Base-by-base conservation (phyloP, 169 alveolate species). In the Plasmodium ovale region DNA sequence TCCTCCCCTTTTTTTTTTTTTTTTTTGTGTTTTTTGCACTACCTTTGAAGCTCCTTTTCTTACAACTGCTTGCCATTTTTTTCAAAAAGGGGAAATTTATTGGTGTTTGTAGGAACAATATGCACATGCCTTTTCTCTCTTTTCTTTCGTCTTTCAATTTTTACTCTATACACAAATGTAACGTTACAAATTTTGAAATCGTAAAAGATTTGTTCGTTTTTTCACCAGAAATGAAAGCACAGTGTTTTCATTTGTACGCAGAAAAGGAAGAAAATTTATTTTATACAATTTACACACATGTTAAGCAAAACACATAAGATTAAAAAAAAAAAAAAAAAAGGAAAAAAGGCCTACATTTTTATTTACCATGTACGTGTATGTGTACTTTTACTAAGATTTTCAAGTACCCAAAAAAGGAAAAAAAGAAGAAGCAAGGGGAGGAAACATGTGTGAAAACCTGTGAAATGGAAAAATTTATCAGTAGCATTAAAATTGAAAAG, bases 371-470 rank as follows among this genome's bases (percentile, higher is more conserved):
- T n/a, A n/a, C n/a, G n/a, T 39, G 51, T 39, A 9, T 39, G 51
- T 39, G 51, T 39, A 39, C 51, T 39, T 39, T 39, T 10, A 51
- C n/a, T 51, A 51, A 14, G n/a, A 51, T 14, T 6, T 51, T 51
- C n/a, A 51, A 51, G 60, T 51, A 51, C 60, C 6, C 16, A 68
- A n/a, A n/a, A n/a, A n/a, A n/a, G n/a, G n/a, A 44, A 68, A 68
- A 25, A 56, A 51, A 51, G 60, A 6, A 10, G n/a, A 4, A 51
- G 3, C 6, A 51, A 7, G n/a, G 27, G 12, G 33, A 65, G 23
- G 33, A 35, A 47, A 68, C 19, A 9, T 42, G 25, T 27, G 25
- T 31, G 25, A 42, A 68, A 42, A 68, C 16, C 3, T 68, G 79
- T 53, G 37, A 42, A 42, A 39, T 31, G 23, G 23, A 42, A 68